Base-by-base conservation (phyloP, 371 early-diverging fungal genomes). In the Saksenaea vasiformis region DNA sequence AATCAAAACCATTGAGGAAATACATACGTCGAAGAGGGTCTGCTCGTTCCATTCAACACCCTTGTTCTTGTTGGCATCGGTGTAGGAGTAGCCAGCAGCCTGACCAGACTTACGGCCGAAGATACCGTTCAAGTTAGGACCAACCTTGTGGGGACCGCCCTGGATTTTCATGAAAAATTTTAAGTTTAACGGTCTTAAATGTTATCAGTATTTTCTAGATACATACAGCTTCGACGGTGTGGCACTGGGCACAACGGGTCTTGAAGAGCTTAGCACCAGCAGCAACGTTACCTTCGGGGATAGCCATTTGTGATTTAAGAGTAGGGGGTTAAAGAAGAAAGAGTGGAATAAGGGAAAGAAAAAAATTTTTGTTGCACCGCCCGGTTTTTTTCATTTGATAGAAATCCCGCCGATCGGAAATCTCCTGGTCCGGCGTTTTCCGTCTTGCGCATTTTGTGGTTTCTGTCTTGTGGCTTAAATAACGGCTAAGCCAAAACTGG, bases 221-320 rank as follows among this genome's bases (percentile, higher is more conserved):
- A 78, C 77, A 74, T 80, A 90, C 93, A 71, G 77, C 85, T 70
- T 96, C 96, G 41, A 95, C 90, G 67, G 95, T 96, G 90, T 98
- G 98, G 91, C 99, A 98, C 76, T 94, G 95, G 62, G 96, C 95
- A 73, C 98, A 98, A 67, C 98, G 94, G 71, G 97, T 97, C 90
- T 97, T 95, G 94, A 98, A 98, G 83, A 98, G 95, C 89, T 95
- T 95, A 73, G 97, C 97, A 83, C 98, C 98, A 74, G 78, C 81
- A 71, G 76, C 55, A 71, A 77, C 81, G 76, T 80, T 72, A 70
- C 81, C 80, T 68, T 69, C 68, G 54, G 70, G 66, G 36, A 64
- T 56, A 60, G 65, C 55, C 73, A 73, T 73, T 51, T 38, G 60
- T 24, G 7, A 54, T 58, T 39, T 41, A 54, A 60, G 68, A 66